These are phyloP conservation scores for Adansonia gregorii DNA, from an alignment of 441 rosid genomes.

Conservation along the genomic window DNA sequence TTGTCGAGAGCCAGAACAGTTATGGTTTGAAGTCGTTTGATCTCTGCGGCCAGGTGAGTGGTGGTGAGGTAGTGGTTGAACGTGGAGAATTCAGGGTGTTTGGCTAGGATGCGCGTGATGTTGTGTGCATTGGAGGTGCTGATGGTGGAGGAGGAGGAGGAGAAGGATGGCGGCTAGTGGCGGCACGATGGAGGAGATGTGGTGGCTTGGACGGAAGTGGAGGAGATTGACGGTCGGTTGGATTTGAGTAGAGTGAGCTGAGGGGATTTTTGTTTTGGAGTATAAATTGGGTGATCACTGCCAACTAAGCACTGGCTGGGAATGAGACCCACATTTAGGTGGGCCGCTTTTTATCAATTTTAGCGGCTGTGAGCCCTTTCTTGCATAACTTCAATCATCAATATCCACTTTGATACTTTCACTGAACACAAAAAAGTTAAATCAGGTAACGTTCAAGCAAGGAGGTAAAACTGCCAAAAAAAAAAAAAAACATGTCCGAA, in stretches of 20 bases:
- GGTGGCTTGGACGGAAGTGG: no score
- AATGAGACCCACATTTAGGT: constrained; percentile 18
- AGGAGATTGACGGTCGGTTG: background rate
- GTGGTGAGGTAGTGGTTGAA: constrained; percentile 65
- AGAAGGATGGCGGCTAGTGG: constrained; percentile 23
- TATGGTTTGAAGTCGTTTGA: constrained; percentile 70
- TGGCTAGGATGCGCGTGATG: constrained; percentile 64
- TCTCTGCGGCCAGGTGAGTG: constrained; percentile 67
- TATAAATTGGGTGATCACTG: background rate
- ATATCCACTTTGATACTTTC: background rate
- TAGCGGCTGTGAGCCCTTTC: background rate
- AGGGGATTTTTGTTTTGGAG: background rate
- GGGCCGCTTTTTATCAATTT: background rate
- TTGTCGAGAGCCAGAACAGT: constrained; percentile 75
- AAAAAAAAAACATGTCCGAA: background rate
- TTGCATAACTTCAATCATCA: background rate
- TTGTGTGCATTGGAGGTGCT: constrained; percentile 52
- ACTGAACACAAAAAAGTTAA: no score
- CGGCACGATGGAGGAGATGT: constrained; percentile 33
- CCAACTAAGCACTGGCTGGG: constrained; percentile 34
- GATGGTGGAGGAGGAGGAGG: constrained; percentile 23
- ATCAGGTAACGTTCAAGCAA: background rate
- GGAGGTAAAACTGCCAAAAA: background rate
- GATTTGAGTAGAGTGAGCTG: constrained; percentile 23
- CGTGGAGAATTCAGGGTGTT: constrained; percentile 65